Conservation (phyloP, 2,329 filamentous ascomycete genomes). For the Pseudogymnoascus sp. region DNA sequence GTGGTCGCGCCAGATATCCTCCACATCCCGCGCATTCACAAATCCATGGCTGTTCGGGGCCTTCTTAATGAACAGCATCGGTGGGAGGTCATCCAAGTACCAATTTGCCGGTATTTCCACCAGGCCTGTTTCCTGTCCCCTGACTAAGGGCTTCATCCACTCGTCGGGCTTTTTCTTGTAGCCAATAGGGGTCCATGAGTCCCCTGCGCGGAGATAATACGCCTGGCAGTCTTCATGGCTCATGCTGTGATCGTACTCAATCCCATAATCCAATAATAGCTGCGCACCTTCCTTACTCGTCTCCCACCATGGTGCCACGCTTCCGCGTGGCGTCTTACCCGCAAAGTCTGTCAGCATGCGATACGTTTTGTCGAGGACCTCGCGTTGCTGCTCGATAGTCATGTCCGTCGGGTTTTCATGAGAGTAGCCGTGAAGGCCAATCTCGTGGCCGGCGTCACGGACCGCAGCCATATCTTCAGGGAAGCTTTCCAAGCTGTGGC, state of each 20-base stretch:
- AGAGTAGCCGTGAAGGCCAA: conserved; percentile 62
- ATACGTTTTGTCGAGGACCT: conserved; percentile 68
- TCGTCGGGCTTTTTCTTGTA: conserved; percentile 51
- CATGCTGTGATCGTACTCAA: conserved; percentile 64
- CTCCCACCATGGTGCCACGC: conserved; percentile 71
- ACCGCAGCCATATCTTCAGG: conserved; percentile 56
- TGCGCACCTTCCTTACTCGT: conserved; percentile 59
- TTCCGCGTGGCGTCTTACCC: conserved; percentile 63
- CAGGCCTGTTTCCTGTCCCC: conserved; percentile 51
- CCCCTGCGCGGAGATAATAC: conserved; percentile 56
- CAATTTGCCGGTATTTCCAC: conserved; percentile 59
- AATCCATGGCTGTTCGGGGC: conserved; percentile 55
- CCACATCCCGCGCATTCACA: conserved; percentile 48
- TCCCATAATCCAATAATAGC: conserved; percentile 55
- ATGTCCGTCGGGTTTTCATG: conserved; percentile 68
- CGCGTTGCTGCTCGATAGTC: conserved; percentile 66
- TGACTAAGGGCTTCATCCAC: conserved; percentile 59
- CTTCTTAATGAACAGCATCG: conserved; percentile 67
- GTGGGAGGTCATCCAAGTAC: conserved; percentile 53
- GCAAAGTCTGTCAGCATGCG: conserved; percentile 61
- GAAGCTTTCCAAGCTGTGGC: conserved; percentile 57
- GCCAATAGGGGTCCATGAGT: conserved; percentile 61
- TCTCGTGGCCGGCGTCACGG: conserved; percentile 55
- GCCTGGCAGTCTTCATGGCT: conserved; percentile 55
- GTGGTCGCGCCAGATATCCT: conserved; percentile 58